Conservation (phyloP, 805 yeast genomes). For the Sungouiozyma intestinalis region DNA sequence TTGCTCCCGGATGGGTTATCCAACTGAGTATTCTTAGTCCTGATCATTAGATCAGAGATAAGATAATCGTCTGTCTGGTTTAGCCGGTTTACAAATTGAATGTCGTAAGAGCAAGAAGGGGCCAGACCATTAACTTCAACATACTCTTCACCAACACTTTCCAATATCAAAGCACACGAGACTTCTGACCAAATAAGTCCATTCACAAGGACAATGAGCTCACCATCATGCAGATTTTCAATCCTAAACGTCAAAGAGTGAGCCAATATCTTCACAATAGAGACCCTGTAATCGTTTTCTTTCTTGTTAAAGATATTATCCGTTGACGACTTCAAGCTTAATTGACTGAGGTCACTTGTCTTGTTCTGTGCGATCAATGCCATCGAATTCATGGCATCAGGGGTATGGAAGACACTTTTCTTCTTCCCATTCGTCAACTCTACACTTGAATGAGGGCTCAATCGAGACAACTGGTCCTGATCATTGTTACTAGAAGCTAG, state of each 20-base stretch:
- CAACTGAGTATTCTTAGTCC: conserved; percentile 22
- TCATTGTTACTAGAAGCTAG: not conserved
- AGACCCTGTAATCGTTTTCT: conserved; percentile 27
- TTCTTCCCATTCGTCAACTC: conserved; percentile 3
- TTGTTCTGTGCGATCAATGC: conserved; percentile 27
- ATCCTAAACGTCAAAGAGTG: conserved; percentile 43
- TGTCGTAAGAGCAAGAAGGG: conserved; percentile 54
- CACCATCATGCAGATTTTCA: conserved; percentile 34
- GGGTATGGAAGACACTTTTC: conserved; percentile 24
- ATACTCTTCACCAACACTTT: conserved; percentile 36
- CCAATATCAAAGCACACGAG: conserved; percentile 34
- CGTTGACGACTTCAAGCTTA: conserved; percentile 19
- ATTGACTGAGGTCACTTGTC: conserved; percentile 22
- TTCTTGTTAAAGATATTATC: conserved; percentile 24
- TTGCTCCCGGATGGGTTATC: conserved; percentile 4
- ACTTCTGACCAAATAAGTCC: conserved; percentile 65
- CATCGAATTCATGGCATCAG: conserved; percentile 27
- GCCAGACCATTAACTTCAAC: conserved; percentile 56
- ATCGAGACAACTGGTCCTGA: conserved; percentile 8
- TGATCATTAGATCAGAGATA: conserved; percentile 32
- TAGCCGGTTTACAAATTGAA: conserved; percentile 34
- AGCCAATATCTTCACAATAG: conserved; percentile 42
- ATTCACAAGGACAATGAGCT: conserved; percentile 42
- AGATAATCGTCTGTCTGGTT: conserved; percentile 27
- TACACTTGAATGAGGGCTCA: conserved; percentile 15